phyloP scores from a whole-genome alignment of 139 green algal genomes.

The Ettlia oleoabundans region DNA sequence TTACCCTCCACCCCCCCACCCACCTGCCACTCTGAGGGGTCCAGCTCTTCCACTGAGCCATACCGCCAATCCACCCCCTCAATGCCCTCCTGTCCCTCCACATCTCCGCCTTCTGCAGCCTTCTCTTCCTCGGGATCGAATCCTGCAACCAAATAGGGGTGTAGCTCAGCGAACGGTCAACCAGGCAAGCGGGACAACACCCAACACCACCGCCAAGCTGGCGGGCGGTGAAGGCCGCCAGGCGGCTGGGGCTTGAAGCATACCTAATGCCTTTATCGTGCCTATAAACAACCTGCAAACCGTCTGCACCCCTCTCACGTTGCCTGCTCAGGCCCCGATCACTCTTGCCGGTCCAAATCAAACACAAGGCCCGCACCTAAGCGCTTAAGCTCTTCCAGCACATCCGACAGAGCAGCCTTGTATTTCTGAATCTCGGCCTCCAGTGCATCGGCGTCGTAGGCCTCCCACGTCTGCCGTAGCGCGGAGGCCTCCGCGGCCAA shows the following conservation, averaged over 20 bases:
- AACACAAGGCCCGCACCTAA: slow-evolving; percentile 13
- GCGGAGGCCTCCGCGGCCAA: neutral
- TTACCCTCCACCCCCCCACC: neutral
- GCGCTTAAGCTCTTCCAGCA: slow-evolving; percentile 7
- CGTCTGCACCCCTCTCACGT: too few relatives aligned
- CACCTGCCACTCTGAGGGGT: slow-evolving; percentile 82
- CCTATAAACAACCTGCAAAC: too few relatives aligned
- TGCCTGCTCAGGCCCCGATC: too few relatives aligned
- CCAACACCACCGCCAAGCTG: neutral
- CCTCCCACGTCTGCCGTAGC: slow-evolving; percentile 16
- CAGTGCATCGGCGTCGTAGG: slow-evolving; percentile 11
- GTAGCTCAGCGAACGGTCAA: neutral
- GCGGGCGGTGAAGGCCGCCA: neutral
- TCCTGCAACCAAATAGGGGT: neutral
- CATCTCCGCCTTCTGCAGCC: slow-evolving; percentile 26
- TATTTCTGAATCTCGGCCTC: slow-evolving; percentile 29
- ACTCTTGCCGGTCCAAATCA: neutral
- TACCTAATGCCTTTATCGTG: too few relatives aligned
- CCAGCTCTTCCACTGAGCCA: slow-evolving; percentile 77
- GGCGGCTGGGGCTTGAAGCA: too few relatives aligned
- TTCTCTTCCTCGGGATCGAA: neutral
- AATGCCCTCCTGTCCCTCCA: slow-evolving; percentile 42
- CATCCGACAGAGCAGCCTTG: slow-evolving; percentile 24
- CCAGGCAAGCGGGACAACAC: neutral
- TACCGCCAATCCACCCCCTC: slow-evolving; percentile 69